Base-by-base conservation (phyloP, 257 asterid genomes). In the Perilla frutescens region DNA sequence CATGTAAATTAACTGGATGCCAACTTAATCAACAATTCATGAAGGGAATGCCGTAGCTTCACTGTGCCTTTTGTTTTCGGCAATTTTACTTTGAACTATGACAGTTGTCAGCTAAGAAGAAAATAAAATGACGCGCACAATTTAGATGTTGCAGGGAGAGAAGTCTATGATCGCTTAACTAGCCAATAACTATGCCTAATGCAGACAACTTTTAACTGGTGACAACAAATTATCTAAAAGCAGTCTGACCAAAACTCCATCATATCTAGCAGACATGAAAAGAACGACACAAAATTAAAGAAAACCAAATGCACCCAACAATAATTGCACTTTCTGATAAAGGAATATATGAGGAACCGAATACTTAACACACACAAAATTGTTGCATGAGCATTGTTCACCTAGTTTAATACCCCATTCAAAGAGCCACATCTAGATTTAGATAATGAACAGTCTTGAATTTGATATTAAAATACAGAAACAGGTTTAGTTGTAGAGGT, bases 401-500 rank as follows among this genome's bases (percentile, higher is more conserved):
- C 53, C 34, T 29, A 59, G 57, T 39, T 60, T 50, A 69, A 45
- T 72, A 55, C 62, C 65, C 8, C 66, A 70, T 39, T 49, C 50
- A 41, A 66, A 68, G 67, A 62, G 62, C 70, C 34, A 10, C 41
- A 34, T 37, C 20, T 15, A 13, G 48, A 43, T 14, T 37, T 6
- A 36, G n/a, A 49, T n/a, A 39, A 71, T 15, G 69, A 47, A 44
- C 14, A 69, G 45, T 32, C 55, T 60, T 45, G 47, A 37, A 71
- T 9, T 64, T 49, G 67, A 67, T 3, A 32, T n/a, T 20, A 20
- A 20, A 20, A 20, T 20, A 20, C 26, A 20, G 26, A 73, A 59
- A 45, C 57, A 74, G 63, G 69, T 79, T 77, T 43, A 57, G 43
- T 49, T 55, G 66, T 45, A 15, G 13, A 68, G 43, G 62, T 53